Base-by-base conservation (phyloP, 495 filamentous ascomycete genomes). In the Jackrogersella multiformis region DNA sequence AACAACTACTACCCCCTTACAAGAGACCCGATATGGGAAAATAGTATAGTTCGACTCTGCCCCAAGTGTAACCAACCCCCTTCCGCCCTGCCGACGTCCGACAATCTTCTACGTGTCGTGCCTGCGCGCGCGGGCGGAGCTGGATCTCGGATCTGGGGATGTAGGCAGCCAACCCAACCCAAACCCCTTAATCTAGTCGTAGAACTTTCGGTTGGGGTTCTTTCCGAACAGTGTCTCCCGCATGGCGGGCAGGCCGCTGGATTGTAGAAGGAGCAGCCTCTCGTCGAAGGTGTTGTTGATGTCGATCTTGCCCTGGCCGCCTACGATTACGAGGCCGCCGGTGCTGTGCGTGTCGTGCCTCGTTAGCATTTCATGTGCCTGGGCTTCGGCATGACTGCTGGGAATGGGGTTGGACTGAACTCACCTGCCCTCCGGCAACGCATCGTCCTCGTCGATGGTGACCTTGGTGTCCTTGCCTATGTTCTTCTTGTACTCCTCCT, bases 251-350 rank as follows among this genome's bases (percentile, higher is more conserved):
- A 98, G 84, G 24, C 91, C 92, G 69, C 91, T 92, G 56, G 87
- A 87, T 76, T 94, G 88, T 36, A 97, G 86, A 56, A 98, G 80
- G 63, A 87, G 88, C 77, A 99, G 81, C 56, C 96, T 88, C 74
- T 97, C 91, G 70, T 98, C 96, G 48, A 98, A 89, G 23, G 95
- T 98, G 80, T 99, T 97, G 87, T 97, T 93, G 76, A 99, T 96
- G 68, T 96, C 92, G 77, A 99, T 98, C 84, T 94, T 97, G 73
- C 96, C 96, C 61, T 87, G 84, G 46, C 89, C 87, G 23, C 93
- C 92, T 20, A 96, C 76, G 64, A 98, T 90, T 39, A 81, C 74
- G 15, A 97, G 81, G 64, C 95, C 95, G 58, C 95, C 95, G 55
- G 92, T 85, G 66, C 95, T 99, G 59, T 49, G 20, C 7, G 56